Conservation (phyloP, 2,329 filamentous ascomycete genomes). For the Diplodia seriata region DNA sequence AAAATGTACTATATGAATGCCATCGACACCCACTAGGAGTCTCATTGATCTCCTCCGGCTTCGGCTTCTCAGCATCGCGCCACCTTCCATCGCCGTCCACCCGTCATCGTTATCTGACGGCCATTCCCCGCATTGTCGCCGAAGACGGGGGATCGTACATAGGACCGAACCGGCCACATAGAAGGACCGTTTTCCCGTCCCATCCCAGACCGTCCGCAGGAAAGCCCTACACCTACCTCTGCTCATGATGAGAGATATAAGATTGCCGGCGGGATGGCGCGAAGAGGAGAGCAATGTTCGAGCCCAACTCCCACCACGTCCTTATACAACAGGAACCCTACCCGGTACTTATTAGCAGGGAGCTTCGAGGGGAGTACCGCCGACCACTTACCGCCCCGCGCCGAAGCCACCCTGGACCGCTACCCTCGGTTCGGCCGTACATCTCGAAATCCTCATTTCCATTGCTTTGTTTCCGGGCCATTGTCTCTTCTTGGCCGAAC, state of each 20-base stretch:
- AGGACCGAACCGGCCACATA: not conserved
- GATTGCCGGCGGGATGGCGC: too few relatives aligned
- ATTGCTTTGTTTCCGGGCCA: too few relatives aligned
- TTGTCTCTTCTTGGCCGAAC: too few relatives aligned
- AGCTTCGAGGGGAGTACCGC: not conserved
- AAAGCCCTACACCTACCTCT: not conserved
- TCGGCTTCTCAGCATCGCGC: not conserved
- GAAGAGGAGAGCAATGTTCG: too few relatives aligned
- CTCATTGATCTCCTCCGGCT: not conserved
- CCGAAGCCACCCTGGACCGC: not conserved
- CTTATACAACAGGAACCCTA: too few relatives aligned
- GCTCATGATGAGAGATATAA: not conserved
- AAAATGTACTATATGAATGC: conserved; percentile 10
- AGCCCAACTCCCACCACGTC: too few relatives aligned
- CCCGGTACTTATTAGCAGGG: not conserved
- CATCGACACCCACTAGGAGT: not conserved
- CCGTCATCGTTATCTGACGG: not conserved
- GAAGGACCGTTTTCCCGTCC: not conserved
- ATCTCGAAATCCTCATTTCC: too few relatives aligned
- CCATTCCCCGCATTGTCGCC: not conserved
- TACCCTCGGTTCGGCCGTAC: not conserved
- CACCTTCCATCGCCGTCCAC: not conserved
- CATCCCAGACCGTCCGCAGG: not conserved
- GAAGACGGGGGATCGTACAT: not conserved
- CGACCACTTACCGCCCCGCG: not conserved